Evolutionary conservation across 2,329 filamentous ascomycete genomes (phyloP).

Genomic region (Eutypella sp.): DNA sequence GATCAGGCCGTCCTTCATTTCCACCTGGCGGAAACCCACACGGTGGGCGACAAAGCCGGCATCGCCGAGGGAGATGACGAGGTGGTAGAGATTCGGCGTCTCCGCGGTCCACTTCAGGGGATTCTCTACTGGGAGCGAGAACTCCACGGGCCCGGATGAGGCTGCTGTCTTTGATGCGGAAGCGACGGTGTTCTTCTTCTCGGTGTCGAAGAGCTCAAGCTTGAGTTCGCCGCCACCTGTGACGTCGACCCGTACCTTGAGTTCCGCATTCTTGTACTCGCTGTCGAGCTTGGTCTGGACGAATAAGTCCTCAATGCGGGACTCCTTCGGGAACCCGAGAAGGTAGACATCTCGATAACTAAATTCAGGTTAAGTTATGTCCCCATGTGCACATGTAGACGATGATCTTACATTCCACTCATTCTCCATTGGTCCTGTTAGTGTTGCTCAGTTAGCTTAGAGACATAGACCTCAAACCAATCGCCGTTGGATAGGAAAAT

Average conservation of each 20-base stretch:
- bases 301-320: slow-evolving; percentile 53
- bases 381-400: background rate
- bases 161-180: slow-evolving; percentile 46
- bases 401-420: slow-evolving; percentile 37
- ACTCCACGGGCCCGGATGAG: slow-evolving; percentile 30
- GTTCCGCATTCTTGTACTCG: slow-evolving; percentile 47
- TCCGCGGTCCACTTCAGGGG: slow-evolving; percentile 60
- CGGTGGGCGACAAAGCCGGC: slow-evolving; percentile 38
- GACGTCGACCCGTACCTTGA: slow-evolving; percentile 36
- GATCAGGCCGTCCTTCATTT: slow-evolving; percentile 51
- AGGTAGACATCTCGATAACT: slow-evolving; percentile 53
- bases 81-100: slow-evolving; percentile 50
- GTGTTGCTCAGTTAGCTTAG: background rate
- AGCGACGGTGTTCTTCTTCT: slow-evolving; percentile 50
- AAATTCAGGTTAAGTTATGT: slow-evolving; percentile 19
- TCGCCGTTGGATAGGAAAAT: too few species aligned
- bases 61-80: slow-evolving; percentile 24
- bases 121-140: slow-evolving; percentile 31
- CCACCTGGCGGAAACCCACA: slow-evolving; percentile 55
- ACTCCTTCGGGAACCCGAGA: slow-evolving; percentile 46
- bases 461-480: background rate
- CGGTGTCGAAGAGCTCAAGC: slow-evolving; percentile 49
- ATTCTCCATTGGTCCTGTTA: slow-evolving; percentile 55
- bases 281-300: slow-evolving; percentile 48
- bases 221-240: slow-evolving; percentile 55